These are phyloP conservation scores for Cladosporium sp. DNA, from an alignment of 2,329 filamentous ascomycete genomes.

Conservation along the genomic window DNA sequence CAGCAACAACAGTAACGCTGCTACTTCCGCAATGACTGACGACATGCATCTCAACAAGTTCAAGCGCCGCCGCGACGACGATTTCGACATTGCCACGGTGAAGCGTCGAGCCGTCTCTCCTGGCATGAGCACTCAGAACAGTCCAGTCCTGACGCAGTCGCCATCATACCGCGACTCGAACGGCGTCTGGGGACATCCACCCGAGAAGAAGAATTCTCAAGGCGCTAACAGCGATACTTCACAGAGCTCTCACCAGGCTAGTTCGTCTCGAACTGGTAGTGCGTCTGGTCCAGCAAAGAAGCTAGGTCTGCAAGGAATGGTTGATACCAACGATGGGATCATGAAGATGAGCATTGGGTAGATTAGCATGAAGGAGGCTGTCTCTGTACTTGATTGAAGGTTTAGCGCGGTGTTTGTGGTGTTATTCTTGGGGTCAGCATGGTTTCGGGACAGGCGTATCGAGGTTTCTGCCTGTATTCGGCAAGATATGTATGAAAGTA, in stretches of 20 bases:
- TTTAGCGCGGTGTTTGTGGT: slow-evolving; percentile 3
- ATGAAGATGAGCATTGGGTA: slow-evolving; percentile 98
- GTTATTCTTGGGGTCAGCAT: neutral
- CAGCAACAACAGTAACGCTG: slow-evolving; percentile 13
- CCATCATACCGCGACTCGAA: slow-evolving; percentile 65
- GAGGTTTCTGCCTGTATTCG: too few relatives aligned
- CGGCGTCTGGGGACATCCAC: slow-evolving; percentile 69
- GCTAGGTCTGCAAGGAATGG: slow-evolving; percentile 87
- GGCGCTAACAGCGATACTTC: slow-evolving; percentile 41
- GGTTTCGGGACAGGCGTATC: neutral
- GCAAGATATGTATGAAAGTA: neutral
- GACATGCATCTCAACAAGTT: slow-evolving; percentile 33
- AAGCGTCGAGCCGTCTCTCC: slow-evolving; percentile 90
- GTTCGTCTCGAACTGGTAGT: slow-evolving; percentile 2
- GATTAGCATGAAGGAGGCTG: slow-evolving; percentile 12
- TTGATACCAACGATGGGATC: slow-evolving; percentile 87
- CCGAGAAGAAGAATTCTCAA: slow-evolving; percentile 35
- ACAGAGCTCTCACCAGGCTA: slow-evolving; percentile 24
- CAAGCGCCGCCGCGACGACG: slow-evolving; percentile 85
- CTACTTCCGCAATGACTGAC: slow-evolving; percentile 24
- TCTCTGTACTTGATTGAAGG: neutral
- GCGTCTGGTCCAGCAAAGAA: slow-evolving; percentile 42
- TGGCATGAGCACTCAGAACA: slow-evolving; percentile 85
- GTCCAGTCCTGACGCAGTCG: slow-evolving; percentile 75
- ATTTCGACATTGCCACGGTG: slow-evolving; percentile 81